Conservation (phyloP, 768 basidiomycete species). For the Omphalotus guepiniiformis region DNA sequence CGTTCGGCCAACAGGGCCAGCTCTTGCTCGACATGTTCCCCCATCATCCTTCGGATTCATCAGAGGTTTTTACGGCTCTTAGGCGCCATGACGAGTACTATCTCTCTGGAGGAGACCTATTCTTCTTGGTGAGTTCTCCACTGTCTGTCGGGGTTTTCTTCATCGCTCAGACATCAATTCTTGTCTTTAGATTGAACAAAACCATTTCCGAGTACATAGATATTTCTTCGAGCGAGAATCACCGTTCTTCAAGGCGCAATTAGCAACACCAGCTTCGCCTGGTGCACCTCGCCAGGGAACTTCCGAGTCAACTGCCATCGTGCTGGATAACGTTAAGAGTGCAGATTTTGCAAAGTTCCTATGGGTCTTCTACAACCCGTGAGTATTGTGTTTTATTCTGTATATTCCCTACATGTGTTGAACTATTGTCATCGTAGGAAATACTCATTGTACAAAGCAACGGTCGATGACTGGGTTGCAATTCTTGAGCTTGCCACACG, state of each 20-base stretch:
- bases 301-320: conserved; percentile 38
- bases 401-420: background rate
- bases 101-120: conserved; percentile 47
- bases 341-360: conserved; percentile 43
- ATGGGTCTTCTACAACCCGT: conserved; percentile 58
- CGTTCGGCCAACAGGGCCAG: conserved; percentile 7
- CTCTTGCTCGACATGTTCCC: conserved; percentile 4
- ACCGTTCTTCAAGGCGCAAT: conserved; percentile 33
- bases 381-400: conserved; percentile 14
- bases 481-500: conserved; percentile 55
- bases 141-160: conserved; percentile 22
- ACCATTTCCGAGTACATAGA: conserved; percentile 49
- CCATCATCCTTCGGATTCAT: conserved; percentile 4
- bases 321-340: conserved; percentile 35
- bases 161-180: conserved; percentile 28
- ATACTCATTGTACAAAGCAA: conserved; percentile 53
- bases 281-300: conserved; percentile 30
- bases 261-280: conserved; percentile 28
- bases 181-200: conserved; percentile 42
- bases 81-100: conserved; percentile 38
- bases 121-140: conserved; percentile 41
- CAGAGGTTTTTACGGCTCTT: conserved; percentile 19
- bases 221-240: conserved; percentile 55
- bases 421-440: conserved; percentile 30
- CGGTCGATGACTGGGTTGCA: conserved; percentile 48